Conservation (phyloP, 352 stramenopile genomes). For the Phytophthora hybrid region DNA sequence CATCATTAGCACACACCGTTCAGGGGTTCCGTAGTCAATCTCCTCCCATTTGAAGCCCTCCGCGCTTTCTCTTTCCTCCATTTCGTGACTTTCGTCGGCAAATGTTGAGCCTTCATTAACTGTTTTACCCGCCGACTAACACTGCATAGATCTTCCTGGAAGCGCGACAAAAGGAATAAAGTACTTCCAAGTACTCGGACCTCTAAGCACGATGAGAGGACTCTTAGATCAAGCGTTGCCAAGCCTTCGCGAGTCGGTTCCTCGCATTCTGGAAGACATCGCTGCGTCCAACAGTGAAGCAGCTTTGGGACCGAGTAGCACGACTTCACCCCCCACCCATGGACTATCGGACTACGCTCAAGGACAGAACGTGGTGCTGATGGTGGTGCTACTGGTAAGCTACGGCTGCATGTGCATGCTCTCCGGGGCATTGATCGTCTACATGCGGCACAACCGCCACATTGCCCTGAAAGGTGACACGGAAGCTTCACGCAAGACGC, state of each 20-base stretch:
- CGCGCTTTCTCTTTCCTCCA: not conserved
- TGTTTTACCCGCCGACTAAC: conserved; percentile 25
- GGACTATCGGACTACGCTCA: conserved; percentile 29
- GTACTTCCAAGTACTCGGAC: not conserved
- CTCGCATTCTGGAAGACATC: conserved; percentile 27
- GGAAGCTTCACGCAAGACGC: conserved; percentile 52
- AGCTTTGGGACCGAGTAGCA: not conserved
- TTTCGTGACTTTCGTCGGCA: not conserved
- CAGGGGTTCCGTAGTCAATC: conserved; percentile 15
- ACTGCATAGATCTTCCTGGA: not conserved
- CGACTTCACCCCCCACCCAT: not conserved
- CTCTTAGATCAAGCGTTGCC: conserved; percentile 24
- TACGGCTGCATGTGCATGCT: conserved; percentile 49
- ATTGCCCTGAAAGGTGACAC: conserved; percentile 46
- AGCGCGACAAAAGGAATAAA: not conserved
- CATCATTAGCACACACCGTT: conserved; percentile 26
- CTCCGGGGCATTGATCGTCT: conserved; percentile 44
- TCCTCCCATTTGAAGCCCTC: not conserved
- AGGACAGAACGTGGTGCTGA: conserved; percentile 44
- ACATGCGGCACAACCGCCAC: conserved; percentile 58
- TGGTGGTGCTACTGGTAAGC: conserved; percentile 46
- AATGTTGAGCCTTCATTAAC: conserved; percentile 19
- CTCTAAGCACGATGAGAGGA: conserved; percentile 19
- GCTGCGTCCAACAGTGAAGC: not conserved
- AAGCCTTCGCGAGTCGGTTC: conserved; percentile 24